Evolutionary conservation across 805 yeast species (phyloP), one percentile per base, ranked within the genome.

Genomic region (Candida arabinofermentans): DNA sequence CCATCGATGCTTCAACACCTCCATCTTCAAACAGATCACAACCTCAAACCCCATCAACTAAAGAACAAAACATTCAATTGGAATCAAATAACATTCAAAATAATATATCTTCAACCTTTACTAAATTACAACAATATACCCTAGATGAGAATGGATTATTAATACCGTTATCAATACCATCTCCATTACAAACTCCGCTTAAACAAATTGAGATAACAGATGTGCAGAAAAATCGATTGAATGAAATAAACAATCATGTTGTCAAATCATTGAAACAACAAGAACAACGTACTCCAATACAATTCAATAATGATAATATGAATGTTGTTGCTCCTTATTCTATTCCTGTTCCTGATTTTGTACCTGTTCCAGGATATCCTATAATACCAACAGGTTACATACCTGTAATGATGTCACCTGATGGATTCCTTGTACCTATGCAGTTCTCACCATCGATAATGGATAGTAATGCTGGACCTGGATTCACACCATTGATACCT

Each of bases 351-450:
- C 57, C 61, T 5, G 38, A 49, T 10, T 49, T 46, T 37, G 41
- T 53, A 8, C 51, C 48, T 3, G 40, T 54, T 16, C 58, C 59
- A 8, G 59, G 54, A 3, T 41, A 48, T 24, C 59, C 61, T 2
- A 42, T 50, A 8, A 49, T 59, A 9, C 61, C 60, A 0, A 39
- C 47, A n/a, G 64, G 64, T 1, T 59, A 49, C 36, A 46, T 57
- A 14, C 64, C 62, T 4, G 49, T 59, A 35, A 44, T 59, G 51
- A 57, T 59, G 62, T 51, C 64, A 9, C 64, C 64, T 0, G 51
- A 54, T 31, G 64, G 64, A 2, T 46, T 46, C 18, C 34, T 59
- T 19, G 52, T 54, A 23, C 64, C 64, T 2, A 50, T 59, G 56
- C 59, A 55, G 32, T 50, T 47, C 33, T 49, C 50, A 13, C 26